A percentile compares a stretch with the other conserved stretches of the same genome.
Evolutionary conservation across 2,329 filamentous ascomycete species (phyloP).

Genomic region (Ascochyta rabiei): DNA sequence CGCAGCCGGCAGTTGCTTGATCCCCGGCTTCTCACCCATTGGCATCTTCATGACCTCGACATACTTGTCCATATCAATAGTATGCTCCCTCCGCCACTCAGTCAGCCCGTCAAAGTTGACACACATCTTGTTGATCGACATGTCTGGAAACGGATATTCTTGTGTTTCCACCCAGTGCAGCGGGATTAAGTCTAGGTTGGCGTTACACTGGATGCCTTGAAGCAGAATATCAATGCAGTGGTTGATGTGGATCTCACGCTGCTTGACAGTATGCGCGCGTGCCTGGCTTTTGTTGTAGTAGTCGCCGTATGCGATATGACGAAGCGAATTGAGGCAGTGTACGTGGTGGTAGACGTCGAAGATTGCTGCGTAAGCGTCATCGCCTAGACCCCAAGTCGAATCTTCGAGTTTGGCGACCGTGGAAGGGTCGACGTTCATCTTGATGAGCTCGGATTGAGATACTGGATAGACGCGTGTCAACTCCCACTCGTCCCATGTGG

Average conservation of each 20-base stretch:
- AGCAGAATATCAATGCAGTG: slow-evolving; percentile 20
- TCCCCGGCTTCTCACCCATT: slow-evolving; percentile 11
- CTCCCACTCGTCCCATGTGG: slow-evolving; percentile 21
- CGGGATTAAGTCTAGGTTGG: slow-evolving; percentile 19
- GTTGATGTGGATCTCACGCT: slow-evolving; percentile 21
- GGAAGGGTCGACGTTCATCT: slow-evolving; percentile 14
- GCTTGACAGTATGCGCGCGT: slow-evolving; percentile 13
- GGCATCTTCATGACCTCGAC: slow-evolving; percentile 22
- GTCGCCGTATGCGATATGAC: slow-evolving; percentile 15
- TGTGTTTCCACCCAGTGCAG: slow-evolving; percentile 23
- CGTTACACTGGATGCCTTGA: slow-evolving; percentile 19
- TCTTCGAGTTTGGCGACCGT: slow-evolving; percentile 15
- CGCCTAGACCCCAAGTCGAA: slow-evolving; percentile 14
- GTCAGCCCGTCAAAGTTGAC: slow-evolving; percentile 23
- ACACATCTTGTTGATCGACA: slow-evolving; percentile 24
- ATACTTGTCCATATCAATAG: slow-evolving; percentile 26
- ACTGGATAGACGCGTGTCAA: slow-evolving; percentile 18
- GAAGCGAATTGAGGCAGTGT: slow-evolving; percentile 21
- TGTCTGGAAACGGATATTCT: slow-evolving; percentile 12
- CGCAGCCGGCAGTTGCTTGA: slow-evolving; percentile 22
- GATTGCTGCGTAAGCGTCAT: slow-evolving; percentile 19
- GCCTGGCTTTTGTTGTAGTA: slow-evolving; percentile 19
- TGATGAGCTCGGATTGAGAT: slow-evolving; percentile 7
- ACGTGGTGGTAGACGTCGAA: slow-evolving; percentile 24
- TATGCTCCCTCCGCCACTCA: slow-evolving; percentile 20